Conservation (phyloP, 306 rosid species). For the Echinosophora koreensis region DNA sequence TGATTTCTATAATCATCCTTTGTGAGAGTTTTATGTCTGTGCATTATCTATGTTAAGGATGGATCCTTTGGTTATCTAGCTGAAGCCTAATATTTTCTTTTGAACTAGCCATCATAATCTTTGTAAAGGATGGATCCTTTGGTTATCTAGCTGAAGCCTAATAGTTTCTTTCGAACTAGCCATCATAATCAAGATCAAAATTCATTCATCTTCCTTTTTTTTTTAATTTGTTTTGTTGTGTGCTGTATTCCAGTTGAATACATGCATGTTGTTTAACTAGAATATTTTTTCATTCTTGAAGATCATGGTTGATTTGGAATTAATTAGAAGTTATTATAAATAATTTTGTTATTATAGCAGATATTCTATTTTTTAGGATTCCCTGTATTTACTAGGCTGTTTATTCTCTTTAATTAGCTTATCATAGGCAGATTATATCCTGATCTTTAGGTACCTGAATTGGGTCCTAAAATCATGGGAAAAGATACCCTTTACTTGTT, state of each 20-base stretch:
- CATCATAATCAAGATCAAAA: slow-evolving; percentile 38
- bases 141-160: slow-evolving; percentile 21
- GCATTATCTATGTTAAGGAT: slow-evolving; percentile 32
- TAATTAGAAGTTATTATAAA: no score
- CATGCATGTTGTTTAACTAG: slow-evolving; percentile 9
- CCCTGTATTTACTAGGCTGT: no score
- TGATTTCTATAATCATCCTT: slow-evolving; percentile 17
- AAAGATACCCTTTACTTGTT: no score
- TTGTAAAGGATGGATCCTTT: slow-evolving; percentile 9
- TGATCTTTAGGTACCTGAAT: no score
- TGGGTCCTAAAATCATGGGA: no score
- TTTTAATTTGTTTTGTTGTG: slow-evolving; percentile 19
- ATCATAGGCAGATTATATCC: no score
- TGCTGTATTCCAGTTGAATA: slow-evolving; percentile 28
- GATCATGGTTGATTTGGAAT: neutral
- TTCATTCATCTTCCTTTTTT: slow-evolving; percentile 25
- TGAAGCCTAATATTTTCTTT: slow-evolving; percentile 21
- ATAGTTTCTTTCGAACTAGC: slow-evolving; percentile 11
- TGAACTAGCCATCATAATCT: slow-evolving; percentile 28
- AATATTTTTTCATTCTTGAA: slow-evolving; percentile 24
- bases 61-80: slow-evolving; percentile 11
- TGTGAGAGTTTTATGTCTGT: slow-evolving; percentile 14
- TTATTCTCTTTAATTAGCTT: no score
- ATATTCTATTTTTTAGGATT: no score
- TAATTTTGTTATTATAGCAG: neutral